Base-by-base conservation (phyloP, 1,284 basidiomycete genomes). In the Anthracocystis walkeri region DNA sequence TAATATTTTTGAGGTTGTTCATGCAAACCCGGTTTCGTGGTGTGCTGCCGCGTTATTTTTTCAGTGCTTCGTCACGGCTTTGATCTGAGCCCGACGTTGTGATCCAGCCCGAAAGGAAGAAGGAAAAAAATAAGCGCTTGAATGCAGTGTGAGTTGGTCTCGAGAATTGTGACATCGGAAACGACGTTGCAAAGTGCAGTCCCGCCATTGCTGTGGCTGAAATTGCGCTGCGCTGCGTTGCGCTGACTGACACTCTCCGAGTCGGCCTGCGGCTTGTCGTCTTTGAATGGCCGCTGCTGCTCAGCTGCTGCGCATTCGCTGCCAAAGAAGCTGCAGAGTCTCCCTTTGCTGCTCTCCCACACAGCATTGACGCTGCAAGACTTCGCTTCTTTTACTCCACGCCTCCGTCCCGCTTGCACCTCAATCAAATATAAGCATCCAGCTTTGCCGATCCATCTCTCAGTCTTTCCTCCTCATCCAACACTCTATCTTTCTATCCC, bases 401-500 rank as follows among this genome's bases (percentile, higher is more conserved):
- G 48, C 33, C 57, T 29, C 31, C 25, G 7, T 29, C 50, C 54
- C 62, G 55, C 68, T 46, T 33, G 23, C 21, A 20, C 51, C 57
- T 44, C 49, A 56, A 62, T 66, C 63, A 69, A 65, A 75, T 67
- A 75, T 70, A 75, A 75, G 73, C 21, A 58, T 70, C 54, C 57
- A 53, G 52, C 64, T 67, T 40, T 50, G 45, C 57, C 55, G 46
- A 41, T 59, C 57, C 55, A 20, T 48, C 52, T 49, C 46, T 62
- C 59, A 49, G 58, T 23, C 46, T 56, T 65, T 52, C 54, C 35
- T 61, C 57, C 56, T 59, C 63, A 62, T 73, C 70, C 40, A 61
- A 46, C 54, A 60, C 54, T 53, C 52, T 68, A 56, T 65, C 59
- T 42, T 20, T 66, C 65, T 33, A 29, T n/a, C 27, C n/a, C 20